Evolutionary conservation across 2,329 filamentous ascomycete species (phyloP), one percentile per base, ranked within the genome.

Genomic region (Fusarium burgessii): DNA sequence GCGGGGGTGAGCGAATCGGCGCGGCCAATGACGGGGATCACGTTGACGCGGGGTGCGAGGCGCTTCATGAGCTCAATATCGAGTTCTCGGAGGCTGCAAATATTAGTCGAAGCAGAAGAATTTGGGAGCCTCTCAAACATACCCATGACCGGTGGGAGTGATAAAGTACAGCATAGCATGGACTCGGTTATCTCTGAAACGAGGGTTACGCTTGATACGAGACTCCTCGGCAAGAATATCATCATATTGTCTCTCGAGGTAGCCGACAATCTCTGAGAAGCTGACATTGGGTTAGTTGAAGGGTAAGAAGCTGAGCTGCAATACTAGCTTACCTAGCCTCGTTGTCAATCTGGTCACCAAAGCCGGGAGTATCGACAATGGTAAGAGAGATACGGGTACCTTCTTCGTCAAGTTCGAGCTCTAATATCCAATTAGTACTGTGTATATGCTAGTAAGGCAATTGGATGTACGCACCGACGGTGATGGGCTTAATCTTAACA

Each of bases 11-110:
- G 91, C 25, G 96, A 97, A 82, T 99, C 96, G 80, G 96, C 96
- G 83, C 98, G 97, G 80, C 96, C 96, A 81, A 99, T 98, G 77
- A 99, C 96, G 71, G 96, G 96, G 75, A 99, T 99, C 76, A 99
- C 96, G 82, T 99, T 99, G 84, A 97, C 95, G 81, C 96, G 94
- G 70, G 96, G 96, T 25, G 96, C 97, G 56, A 99, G 92, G 79
- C 96, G 95, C 90, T 95, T 98, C 96, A 99, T 99, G 80, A 99
- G 89, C 87, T 99, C 96, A 78, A 99, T 99, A 79, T 99, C 96
- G 78, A 99, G 91, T 88, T 99, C 96, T 81, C 96, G 96, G 76
- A 99, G 93, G 81, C 96, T 96, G 71, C 17, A 9, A 42, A 43
- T n/a, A 27, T 72, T 15, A 43, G 41, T 65, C 23, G 59, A 43